Percentiles rank a stretch among this genome's conserved stretches.
These are phyloP conservation scores for Leptographium radiaticola DNA, from an alignment of 2,329 filamentous ascomycete genomes.

Conservation along the genomic window DNA sequence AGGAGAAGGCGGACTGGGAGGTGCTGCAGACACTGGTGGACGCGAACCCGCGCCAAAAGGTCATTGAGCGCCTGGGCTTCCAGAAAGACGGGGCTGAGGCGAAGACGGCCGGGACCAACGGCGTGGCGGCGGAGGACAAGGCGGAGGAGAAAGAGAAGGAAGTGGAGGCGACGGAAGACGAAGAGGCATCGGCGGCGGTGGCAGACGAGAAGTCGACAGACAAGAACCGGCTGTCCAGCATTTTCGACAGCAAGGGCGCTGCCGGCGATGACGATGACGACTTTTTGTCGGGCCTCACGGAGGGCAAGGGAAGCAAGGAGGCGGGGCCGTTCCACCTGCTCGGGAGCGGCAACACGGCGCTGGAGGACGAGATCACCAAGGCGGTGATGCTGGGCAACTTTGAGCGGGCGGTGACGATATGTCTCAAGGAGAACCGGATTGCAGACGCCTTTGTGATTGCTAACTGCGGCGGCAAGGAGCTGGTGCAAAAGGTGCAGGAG, in stretches of 20 bases:
- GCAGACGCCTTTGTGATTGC: constrained; percentile 97
- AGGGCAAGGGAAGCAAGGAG: constrained; percentile 72
- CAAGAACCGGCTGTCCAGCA: constrained; percentile 58
- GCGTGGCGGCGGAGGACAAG: constrained; percentile 13
- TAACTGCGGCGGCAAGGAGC: constrained; percentile 85
- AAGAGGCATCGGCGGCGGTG: background rate
- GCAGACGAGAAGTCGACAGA: constrained; percentile 33
- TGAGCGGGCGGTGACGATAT: constrained; percentile 76
- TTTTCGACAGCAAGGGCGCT: constrained; percentile 63
- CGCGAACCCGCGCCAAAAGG: constrained; percentile 70
- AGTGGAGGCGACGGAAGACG: constrained; percentile 13
- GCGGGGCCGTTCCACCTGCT: constrained; percentile 91
- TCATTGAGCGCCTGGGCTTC: constrained; percentile 87
- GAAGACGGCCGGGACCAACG: constrained; percentile 7
- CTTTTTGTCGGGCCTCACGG: constrained; percentile 73
- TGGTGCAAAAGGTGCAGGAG: constrained; percentile 86
- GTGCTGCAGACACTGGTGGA: constrained; percentile 83
- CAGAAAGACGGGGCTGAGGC: constrained; percentile 22
- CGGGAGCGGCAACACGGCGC: constrained; percentile 66
- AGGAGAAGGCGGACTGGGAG: constrained; percentile 92
- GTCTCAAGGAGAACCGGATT: constrained; percentile 75
- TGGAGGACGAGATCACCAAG: constrained; percentile 77
- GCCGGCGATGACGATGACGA: constrained; percentile 67
- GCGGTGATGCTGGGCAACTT: constrained; percentile 86
- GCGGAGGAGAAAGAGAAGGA: constrained; percentile 10